Evolutionary conservation across 768 basidiomycete genomes (phyloP).

Genomic region (Boletus coccyginus): DNA sequence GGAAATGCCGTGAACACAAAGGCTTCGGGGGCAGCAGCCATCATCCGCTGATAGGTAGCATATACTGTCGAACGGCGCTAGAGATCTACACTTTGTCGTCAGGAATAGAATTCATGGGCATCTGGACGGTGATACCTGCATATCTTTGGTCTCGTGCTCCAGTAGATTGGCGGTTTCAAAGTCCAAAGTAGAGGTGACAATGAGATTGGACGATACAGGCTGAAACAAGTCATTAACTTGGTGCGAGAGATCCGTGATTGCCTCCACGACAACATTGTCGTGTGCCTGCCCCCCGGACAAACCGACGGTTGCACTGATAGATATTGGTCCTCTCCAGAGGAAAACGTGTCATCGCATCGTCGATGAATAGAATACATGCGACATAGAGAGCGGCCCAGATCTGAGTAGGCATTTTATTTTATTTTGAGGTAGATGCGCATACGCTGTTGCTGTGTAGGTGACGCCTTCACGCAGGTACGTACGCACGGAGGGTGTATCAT

Average conservation of each 20-base stretch:
- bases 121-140: conserved; percentile 18
- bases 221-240: conserved; percentile 26
- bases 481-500: not conserved
- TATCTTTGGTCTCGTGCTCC: conserved; percentile 26
- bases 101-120: not conserved
- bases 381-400: conserved; percentile 38
- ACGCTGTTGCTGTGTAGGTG: conserved; percentile 10
- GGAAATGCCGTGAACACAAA: conserved; percentile 36
- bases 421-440: conserved; percentile 19
- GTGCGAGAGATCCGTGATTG: conserved; percentile 26
- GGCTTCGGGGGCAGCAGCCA: conserved; percentile 29
- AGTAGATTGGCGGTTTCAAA: conserved; percentile 31
- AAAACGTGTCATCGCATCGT: conserved; percentile 31
- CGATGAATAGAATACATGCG: conserved; percentile 30
- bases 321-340: conserved; percentile 15
- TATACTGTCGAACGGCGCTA: conserved; percentile 12
- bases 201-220: conserved; percentile 28
- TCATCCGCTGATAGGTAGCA: conserved; percentile 15
- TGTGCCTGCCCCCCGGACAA: conserved; percentile 27
- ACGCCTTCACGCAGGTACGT: conserved; percentile 2
- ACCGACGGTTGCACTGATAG: conserved; percentile 31
- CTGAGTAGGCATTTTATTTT: conserved; percentile 16
- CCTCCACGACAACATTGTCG: conserved; percentile 29
- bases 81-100: conserved; percentile 3
- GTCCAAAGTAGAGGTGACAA: conserved; percentile 35